These are phyloP conservation scores for Rubia tinctorum DNA, from an alignment of 305 asterid genomes.

Conservation along the genomic window DNA sequence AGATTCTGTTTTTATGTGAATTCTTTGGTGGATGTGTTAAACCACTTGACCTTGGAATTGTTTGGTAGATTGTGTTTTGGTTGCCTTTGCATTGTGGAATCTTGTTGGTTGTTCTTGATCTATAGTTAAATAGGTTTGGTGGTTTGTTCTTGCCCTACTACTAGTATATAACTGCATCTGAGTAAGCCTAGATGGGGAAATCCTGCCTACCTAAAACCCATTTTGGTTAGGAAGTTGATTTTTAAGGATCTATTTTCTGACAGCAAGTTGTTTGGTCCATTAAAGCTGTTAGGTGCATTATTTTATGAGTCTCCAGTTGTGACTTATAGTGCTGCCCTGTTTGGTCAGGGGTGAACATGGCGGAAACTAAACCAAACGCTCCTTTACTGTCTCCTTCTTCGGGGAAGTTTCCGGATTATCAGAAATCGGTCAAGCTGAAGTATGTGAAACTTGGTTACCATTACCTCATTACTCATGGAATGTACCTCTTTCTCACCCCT, in stretches of 20 bases:
- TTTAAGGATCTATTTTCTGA: neutral
- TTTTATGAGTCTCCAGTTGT: neutral
- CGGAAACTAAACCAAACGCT: conserved; percentile 13
- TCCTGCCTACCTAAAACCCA: neutral
- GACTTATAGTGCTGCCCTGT: neutral
- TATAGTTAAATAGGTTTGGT: neutral
- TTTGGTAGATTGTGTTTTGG: conserved; percentile 1
- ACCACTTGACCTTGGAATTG: neutral
- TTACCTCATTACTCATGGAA: conserved; percentile 36
- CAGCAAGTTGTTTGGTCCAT: neutral
- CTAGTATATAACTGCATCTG: conserved; percentile 9
- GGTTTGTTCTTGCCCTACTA: conserved; percentile 10
- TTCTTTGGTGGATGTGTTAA: no score
- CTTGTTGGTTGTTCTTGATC: conserved; percentile 5
- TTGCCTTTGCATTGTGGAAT: neutral
- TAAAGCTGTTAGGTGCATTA: neutral
- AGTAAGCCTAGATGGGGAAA: neutral
- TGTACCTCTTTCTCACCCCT: conserved; percentile 31
- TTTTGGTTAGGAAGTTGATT: neutral
- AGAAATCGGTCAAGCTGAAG: conserved; percentile 35
- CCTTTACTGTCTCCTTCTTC: conserved; percentile 32
- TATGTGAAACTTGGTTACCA: conserved; percentile 40
- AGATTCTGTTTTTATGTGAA: neutral
- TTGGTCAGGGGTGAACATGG: conserved; percentile 30
- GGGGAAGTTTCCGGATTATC: conserved; percentile 32